Percentiles rank a stretch among this genome's conserved stretches.
These are phyloP conservation scores for Coemansia sp. DNA, from an alignment of 192 early-diverging fungal species.

Conservation along the genomic window DNA sequence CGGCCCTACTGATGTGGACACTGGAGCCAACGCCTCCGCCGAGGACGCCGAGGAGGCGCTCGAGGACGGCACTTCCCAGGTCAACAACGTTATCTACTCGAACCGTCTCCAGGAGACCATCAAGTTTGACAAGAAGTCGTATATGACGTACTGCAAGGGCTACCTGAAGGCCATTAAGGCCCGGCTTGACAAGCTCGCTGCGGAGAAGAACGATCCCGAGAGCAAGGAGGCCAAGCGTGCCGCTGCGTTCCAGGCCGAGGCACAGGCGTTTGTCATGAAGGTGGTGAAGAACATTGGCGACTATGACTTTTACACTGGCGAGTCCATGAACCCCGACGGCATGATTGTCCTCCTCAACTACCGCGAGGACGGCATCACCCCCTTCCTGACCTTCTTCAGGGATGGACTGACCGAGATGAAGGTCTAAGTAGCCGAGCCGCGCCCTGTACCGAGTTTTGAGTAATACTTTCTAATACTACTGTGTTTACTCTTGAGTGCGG, in stretches of 20 bases:
- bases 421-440: slow-evolving; percentile 39
- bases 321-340: slow-evolving; percentile 83
- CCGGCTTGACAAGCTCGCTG: slow-evolving; percentile 47
- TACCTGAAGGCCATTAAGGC: slow-evolving; percentile 85
- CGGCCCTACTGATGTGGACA: slow-evolving; percentile 73
- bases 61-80: slow-evolving; percentile 60
- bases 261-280: slow-evolving; percentile 69
- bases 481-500: neutral
- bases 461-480: slow-evolving; percentile 2
- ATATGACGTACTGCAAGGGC: slow-evolving; percentile 87
- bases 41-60: slow-evolving; percentile 64
- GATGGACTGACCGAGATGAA: slow-evolving; percentile 78
- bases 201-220: neutral
- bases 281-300: slow-evolving; percentile 77
- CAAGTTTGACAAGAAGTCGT: slow-evolving; percentile 88
- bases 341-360: slow-evolving; percentile 90
- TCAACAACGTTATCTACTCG: slow-evolving; percentile 86
- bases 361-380: slow-evolving; percentile 90
- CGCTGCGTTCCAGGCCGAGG: slow-evolving; percentile 64
- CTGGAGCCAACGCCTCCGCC: slow-evolving; percentile 90
- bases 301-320: slow-evolving; percentile 89
- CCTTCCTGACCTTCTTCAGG: slow-evolving; percentile 89
- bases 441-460: neutral
- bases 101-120: slow-evolving; percentile 74
- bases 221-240: slow-evolving; percentile 57